Conservation (phyloP, 176 grass and related monocot genomes). For the Ensete ventricosum region DNA sequence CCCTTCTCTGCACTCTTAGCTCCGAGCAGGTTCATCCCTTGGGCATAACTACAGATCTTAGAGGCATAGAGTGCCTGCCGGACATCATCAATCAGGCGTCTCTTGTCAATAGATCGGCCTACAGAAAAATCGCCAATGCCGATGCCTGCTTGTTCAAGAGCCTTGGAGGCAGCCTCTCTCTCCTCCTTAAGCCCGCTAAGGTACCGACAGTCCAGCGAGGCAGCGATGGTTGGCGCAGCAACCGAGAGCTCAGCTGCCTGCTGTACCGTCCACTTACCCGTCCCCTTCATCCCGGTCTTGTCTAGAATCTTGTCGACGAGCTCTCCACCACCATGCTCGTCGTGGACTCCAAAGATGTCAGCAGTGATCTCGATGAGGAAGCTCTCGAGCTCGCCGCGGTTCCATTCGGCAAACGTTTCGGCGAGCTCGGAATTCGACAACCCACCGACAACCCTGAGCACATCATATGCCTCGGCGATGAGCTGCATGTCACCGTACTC, state of each 20-base stretch:
- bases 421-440: slow-evolving; percentile 55
- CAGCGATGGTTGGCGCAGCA: slow-evolving; percentile 59
- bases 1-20: slow-evolving; percentile 70
- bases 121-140: slow-evolving; percentile 26
- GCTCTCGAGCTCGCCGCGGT: slow-evolving; percentile 70
- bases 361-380: slow-evolving; percentile 82
- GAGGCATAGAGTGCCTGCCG: slow-evolving; percentile 72
- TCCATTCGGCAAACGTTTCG: slow-evolving; percentile 63
- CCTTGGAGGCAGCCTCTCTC: slow-evolving; percentile 48
- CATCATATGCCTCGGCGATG: slow-evolving; percentile 68
- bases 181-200: slow-evolving; percentile 87
- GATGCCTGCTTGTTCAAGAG: slow-evolving; percentile 67
- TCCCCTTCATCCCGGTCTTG: slow-evolving; percentile 94
- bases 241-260: slow-evolving; percentile 71
- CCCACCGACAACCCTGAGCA: slow-evolving; percentile 46
- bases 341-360: slow-evolving; percentile 51
- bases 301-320: slow-evolving; percentile 83
- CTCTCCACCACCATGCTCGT: slow-evolving; percentile 28
- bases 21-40: slow-evolving; percentile 86
- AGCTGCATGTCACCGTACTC: slow-evolving; percentile 90
- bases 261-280: slow-evolving; percentile 91
- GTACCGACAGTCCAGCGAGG: slow-evolving; percentile 50
- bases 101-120: slow-evolving; percentile 44
- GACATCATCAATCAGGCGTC: slow-evolving; percentile 52
- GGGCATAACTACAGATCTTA: slow-evolving; percentile 95